Evolutionary conservation across 768 basidiomycete species (phyloP), one percentile per base, ranked within the genome.

Genomic region (Naematelia aurantialba): DNA sequence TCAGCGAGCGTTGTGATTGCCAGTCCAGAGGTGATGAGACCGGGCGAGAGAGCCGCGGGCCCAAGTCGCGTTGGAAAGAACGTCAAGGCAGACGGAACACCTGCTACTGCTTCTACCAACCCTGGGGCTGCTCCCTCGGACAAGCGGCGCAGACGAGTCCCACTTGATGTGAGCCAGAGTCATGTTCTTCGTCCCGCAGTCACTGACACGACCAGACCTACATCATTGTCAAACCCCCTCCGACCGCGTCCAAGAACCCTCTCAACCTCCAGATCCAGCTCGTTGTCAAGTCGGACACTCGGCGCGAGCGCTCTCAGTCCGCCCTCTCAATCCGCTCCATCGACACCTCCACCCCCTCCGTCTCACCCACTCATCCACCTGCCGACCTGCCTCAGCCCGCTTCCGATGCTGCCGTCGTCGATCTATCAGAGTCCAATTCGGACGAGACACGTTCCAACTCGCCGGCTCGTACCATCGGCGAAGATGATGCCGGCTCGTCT

Each of bases 181-280:
- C 17, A 19, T 30, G 34, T 17, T 45, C 29, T 53, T 4, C 5
- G 4, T 24, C 24, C 14, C 53, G 3, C 29, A 1, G 34, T 49
- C 25, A 24, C 42, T 51, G 5, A 25, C 10, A 19, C n/a, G 12
- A 47, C 2, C 72, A 93, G 91, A 89, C 88, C 0, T 91, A 92
- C 79, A 89, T 93, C 58, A 85, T 94, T 70, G 92, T 94, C 56
- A 85, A 89, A 51, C 92, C 92, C 3, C 91, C 91, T 1, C 89
- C 90, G 0, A 84, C 88, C 4, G 85, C 86, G 67, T 81, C 84
- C n/a, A 88, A 88, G 62, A 89, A 93, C 64, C 88, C 91, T 0
- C 81, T 93, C 45, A 92, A 93, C 73, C 81, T 94, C 0, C 92
- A 96, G 68, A 86, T 96, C 11, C 92, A 96, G 75, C 85, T 96